phyloP scores from a whole-genome alignment of 2,329 filamentous ascomycete genomes.

The Coniochaeta pulveracea region DNA sequence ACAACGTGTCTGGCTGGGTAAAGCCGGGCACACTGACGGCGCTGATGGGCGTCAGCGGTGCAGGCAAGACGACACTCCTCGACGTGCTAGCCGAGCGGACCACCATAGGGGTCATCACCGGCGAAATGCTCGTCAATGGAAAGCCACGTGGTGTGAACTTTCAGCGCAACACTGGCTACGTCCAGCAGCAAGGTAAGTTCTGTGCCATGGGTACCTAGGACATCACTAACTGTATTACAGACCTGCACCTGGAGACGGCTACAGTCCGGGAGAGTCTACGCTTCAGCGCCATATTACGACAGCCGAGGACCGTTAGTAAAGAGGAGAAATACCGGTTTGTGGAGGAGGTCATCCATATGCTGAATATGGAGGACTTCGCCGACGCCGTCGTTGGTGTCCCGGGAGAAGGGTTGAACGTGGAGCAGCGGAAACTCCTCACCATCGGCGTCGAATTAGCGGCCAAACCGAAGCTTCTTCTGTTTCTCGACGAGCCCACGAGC shows the following conservation, averaged over 20 bases:
- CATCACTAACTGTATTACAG: no score
- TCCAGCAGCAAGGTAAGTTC: conserved; percentile 74
- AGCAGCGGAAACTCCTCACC: conserved; percentile 43
- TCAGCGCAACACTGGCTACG: conserved; percentile 80
- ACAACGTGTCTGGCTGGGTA: conserved; percentile 80
- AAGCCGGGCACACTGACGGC: conserved; percentile 79
- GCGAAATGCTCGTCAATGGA: conserved; percentile 58
- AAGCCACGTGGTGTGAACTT: conserved; percentile 38
- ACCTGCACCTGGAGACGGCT: conserved; percentile 69
- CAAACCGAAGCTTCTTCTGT: conserved; percentile 56
- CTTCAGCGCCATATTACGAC: conserved; percentile 1
- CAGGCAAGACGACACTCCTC: conserved; percentile 77
- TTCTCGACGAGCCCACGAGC: conserved; percentile 63
- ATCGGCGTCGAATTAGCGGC: conserved; percentile 64
- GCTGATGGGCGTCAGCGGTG: conserved; percentile 77
- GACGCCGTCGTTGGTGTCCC: conserved; percentile 1
- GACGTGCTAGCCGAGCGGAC: conserved; percentile 73
- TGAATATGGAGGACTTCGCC: conserved; percentile 1
- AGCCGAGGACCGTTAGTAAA: not conserved
- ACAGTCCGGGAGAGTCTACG: conserved; percentile 61
- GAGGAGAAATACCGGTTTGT: conserved; percentile 1
- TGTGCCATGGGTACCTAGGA: no score
- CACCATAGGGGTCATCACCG: conserved; percentile 77
- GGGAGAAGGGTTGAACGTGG: conserved; percentile 17
- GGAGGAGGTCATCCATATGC: not conserved